Evolutionary conservation across 2,329 filamentous ascomycete genomes (phyloP), one percentile per base, ranked within the genome.

Genomic region (Sordariomycetes sp.): DNA sequence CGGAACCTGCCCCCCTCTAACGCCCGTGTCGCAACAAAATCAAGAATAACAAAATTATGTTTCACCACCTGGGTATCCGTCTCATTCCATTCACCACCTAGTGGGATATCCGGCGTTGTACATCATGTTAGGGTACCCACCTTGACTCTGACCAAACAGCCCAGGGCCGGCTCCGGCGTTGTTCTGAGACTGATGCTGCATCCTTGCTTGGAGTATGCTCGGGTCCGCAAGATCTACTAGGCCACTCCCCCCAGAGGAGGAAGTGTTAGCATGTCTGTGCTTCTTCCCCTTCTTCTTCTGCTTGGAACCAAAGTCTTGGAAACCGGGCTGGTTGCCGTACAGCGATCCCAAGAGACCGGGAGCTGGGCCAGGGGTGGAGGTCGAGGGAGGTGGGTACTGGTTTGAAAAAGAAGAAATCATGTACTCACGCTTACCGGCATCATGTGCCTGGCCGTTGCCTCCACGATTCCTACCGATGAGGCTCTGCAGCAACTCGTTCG

Each of bases 251-350:
- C 84, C 84, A 79, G 87, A 94, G 80, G 90, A 96, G 85, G 88
- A 94, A 90, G 90, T 95, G 86, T 95, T 94, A 92, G 87, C 90
- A 82, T 95, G 88, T 81, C 88, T 93, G 76, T 95, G 90, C 86
- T 95, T 95, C 80, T 94, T 95, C 73, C 87, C 87, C 86, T 94
- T 94, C 79, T 94, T 95, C 82, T 94, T 94, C 78, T 93, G 87
- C 81, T 94, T 93, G 70, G 85, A 82, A 69, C 83, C 83, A 69
- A 82, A 80, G 61, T 94, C 87, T 79, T 88, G 84, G 70, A 86
- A 86, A 71, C 83, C 85, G 71, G 82, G 70, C 69, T 84, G 82
- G 59, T 79, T 72, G 68, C 83, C 85, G 72, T 93, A 93, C 72
- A 92, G 85, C 75, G 85, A 84, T 75, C 77, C 82, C 70, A 90